These are phyloP conservation scores for Eragrostis tef DNA, from an alignment of 202 grass and related monocot genomes.

Conservation along the genomic window DNA sequence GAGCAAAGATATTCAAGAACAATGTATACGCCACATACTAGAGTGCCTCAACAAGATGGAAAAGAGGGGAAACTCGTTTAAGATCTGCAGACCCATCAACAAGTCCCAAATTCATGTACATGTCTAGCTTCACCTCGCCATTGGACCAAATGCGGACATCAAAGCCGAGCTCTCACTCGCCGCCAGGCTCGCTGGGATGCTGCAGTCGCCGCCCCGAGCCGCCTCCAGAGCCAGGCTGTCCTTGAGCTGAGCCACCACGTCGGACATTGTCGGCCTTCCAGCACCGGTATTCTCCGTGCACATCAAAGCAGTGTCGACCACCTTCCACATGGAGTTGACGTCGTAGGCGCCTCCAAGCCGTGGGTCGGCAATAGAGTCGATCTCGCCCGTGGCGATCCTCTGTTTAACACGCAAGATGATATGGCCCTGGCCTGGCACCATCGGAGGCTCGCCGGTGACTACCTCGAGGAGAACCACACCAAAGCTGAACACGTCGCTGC, in stretches of 20 bases:
- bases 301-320: constrained; percentile 37
- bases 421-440: constrained; percentile 32
- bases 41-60: too few relatives aligned
- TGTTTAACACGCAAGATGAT: constrained; percentile 46
- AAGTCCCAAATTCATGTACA: too few relatives aligned
- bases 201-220: neutral
- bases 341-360: constrained; percentile 37
- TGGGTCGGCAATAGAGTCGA: constrained; percentile 39
- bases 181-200: neutral
- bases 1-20: too few relatives aligned
- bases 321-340: constrained; percentile 58
- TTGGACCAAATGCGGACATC: constrained; percentile 14
- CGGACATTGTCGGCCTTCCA: constrained; percentile 44
- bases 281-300: constrained; percentile 26
- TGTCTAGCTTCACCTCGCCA: constrained; percentile 9
- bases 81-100: too few relatives aligned
- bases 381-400: constrained; percentile 37
- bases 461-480: constrained; percentile 54
- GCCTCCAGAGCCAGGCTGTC: constrained; percentile 57
- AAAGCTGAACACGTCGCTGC: constrained; percentile 65
- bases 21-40: too few relatives aligned
- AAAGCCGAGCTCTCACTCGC: neutral
- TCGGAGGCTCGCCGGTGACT: constrained; percentile 33
- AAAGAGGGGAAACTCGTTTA: too few relatives aligned
- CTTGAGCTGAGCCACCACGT: constrained; percentile 49